Evolutionary conservation across 2,329 filamentous ascomycete genomes (phyloP), one percentile per base, ranked within the genome.

Genomic region (Fusarium sp.): DNA sequence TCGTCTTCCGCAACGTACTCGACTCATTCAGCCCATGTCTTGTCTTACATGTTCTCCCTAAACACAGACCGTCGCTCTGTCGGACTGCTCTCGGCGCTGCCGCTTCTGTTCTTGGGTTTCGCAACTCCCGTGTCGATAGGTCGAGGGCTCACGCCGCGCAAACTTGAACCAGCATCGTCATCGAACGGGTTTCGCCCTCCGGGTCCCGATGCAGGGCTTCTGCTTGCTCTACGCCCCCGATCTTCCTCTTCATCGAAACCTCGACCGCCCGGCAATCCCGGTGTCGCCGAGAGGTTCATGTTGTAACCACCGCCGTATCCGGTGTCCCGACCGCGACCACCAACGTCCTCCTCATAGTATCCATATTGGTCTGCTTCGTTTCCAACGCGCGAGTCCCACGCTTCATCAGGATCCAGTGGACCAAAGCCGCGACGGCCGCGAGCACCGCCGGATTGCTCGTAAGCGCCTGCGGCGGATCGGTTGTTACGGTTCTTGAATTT

Each of bases 331-430:
- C 83, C 71, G 29, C 75, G 70, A 29, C 80, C 81, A 14, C 79
- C 80, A 58, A 70, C 63, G 10, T 77, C 73, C 82, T 94, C 92
- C 79, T 95, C 93, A 78, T 93, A 92, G 80, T 93, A 93, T 27
- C 88, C 88, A 79, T 91, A 90, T 18, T 82, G 83, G 78, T 92
- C 90, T 23, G 91, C 89, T 80, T 95, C 93, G 75, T 90, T 86
- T 64, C 92, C 93, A 9, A 97, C 93, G 66, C 93, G 86, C 71
- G 93, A 83, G 82, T 96, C 93, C 94, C 94, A 97, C 4, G 93
- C 93, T 78, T 95, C 93, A 79, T 97, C 94, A 3, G 93, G 93
- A 77, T 96, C 94, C 49, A 94, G 86, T 8, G 90, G 85, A 4
- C 91, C 90, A 79, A 92, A 91, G 27, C 89, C 89, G 60, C 88